Base-by-base conservation (phyloP, 1,284 basidiomycete species). In the Austroboletus novae-zelandiae region DNA sequence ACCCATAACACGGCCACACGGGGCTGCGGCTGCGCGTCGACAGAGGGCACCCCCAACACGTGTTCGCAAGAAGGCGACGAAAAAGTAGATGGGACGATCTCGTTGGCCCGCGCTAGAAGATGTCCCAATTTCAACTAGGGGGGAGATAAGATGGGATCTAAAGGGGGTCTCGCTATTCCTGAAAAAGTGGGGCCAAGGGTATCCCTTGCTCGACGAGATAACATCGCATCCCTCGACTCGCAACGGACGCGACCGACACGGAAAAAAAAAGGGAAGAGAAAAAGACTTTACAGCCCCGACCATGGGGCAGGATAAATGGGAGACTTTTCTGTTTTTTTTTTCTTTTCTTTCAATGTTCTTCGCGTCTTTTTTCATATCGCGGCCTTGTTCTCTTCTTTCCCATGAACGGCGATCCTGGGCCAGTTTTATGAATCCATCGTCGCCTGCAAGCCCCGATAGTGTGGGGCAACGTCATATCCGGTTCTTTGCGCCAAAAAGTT, bases 61-160 rank as follows among this genome's bases (percentile, higher is more conserved):
- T 65, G 61, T 60, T 47, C 37, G 30, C 32, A 25, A 57, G 48
- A 50, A 48, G 49, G 41, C 40, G 40, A 41, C 32, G 25, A 29
- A 48, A 57, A 3, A 5, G 2, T 5, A 23, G 29, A 36, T 32
- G 14, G 23, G 54, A 58, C 30, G 54, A 60, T 58, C 54, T 6
- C 17, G 15, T 30, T 47, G 34, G 10, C 46, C 42, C 43, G 43
- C 35, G 32, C 35, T 17, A 49, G 49, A 55, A 46, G 9, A 62
- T 47, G 55, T 42, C 62, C 43, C 20, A 53, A 64, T 61, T 62
- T 45, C 4, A 60, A 14, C 13, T 35, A 46, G 29, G 17, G 20
- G n/a, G 15, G 11, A 44, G 61, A 66, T 60, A 58, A 66, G 64
- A 61, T 56, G 32, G 58, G 55, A 66, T 62, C 64, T 63, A 36